Conservation (phyloP, 345 rosid species). For the Hibiscus syriacus region DNA sequence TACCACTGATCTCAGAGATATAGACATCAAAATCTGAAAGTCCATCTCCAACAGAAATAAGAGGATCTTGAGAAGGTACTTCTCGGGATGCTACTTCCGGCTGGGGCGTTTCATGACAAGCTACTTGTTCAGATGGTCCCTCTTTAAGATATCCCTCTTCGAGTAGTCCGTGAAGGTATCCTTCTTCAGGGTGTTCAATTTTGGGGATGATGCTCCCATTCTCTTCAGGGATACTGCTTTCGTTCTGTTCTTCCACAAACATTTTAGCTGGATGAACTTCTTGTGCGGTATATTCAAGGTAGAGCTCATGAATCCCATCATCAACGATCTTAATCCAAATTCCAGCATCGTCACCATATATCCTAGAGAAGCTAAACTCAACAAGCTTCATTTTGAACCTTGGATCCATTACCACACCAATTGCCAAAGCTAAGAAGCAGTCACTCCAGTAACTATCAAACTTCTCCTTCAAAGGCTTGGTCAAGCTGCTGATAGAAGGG, state of each 20-base stretch:
- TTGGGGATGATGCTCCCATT: background rate
- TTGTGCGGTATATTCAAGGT: conserved; percentile 46
- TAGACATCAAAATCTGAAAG: conserved; percentile 72
- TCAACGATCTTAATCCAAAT: conserved; percentile 60
- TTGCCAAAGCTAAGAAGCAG: conserved; percentile 60
- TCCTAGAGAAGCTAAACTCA: conserved; percentile 66
- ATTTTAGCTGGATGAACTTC: background rate
- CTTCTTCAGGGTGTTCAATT: conserved; percentile 24
- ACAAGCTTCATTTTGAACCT: conserved; percentile 91
- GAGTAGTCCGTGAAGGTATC: background rate
- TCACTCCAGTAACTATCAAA: conserved; percentile 77
- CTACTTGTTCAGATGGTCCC: conserved; percentile 11
- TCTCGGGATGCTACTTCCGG: conserved; percentile 18
- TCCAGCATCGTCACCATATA: conserved; percentile 74
- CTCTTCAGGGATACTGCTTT: too few species aligned
- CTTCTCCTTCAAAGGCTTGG: conserved; percentile 53
- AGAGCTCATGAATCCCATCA: conserved; percentile 74
- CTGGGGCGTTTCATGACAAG: background rate
- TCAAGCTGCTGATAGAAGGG: conserved; percentile 50
- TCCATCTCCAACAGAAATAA: conserved; percentile 63
- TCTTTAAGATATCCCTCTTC: conserved; percentile 24
- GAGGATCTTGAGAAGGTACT: conserved; percentile 44
- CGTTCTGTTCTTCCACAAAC: too few species aligned
- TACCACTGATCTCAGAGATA: too few species aligned
- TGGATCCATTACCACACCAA: conserved; percentile 90